These are phyloP conservation scores for Gliomastix tumulicola DNA, from an alignment of 2,329 filamentous ascomycete genomes.

Conservation along the genomic window DNA sequence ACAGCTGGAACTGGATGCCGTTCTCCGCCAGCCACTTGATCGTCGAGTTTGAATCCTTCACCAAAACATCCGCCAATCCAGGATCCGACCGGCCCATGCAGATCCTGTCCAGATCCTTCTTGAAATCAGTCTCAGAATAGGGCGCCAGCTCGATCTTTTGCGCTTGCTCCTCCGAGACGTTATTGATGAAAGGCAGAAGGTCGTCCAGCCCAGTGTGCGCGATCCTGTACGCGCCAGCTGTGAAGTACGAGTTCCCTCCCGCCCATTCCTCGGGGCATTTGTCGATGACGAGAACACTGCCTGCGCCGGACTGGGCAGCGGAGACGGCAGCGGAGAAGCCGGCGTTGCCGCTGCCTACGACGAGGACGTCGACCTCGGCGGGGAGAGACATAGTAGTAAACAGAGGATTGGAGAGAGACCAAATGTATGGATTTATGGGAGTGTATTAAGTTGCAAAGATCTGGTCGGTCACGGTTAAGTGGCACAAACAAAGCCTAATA, in stretches of 20 bases:
- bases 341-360: slow-evolving; percentile 58
- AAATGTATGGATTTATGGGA: too few relatives aligned
- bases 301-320: slow-evolving; percentile 38
- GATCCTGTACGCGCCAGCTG: slow-evolving; percentile 56
- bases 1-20: slow-evolving; percentile 51
- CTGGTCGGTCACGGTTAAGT: too few relatives aligned
- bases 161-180: slow-evolving; percentile 38
- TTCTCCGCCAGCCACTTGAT: slow-evolving; percentile 48
- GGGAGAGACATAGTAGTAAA: too few relatives aligned
- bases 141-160: slow-evolving; percentile 48
- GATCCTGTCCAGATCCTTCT: slow-evolving; percentile 47
- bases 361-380: slow-evolving; percentile 30
- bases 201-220: slow-evolving; percentile 47
- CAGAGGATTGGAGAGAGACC: too few relatives aligned
- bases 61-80: slow-evolving; percentile 36
- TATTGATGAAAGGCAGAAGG: slow-evolving; percentile 54
- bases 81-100: slow-evolving; percentile 46
- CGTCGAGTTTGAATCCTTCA: slow-evolving; percentile 41
- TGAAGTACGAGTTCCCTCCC: slow-evolving; percentile 60
- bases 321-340: slow-evolving; percentile 54
- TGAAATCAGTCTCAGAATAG: slow-evolving; percentile 49
- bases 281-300: slow-evolving; percentile 47
- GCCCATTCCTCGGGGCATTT: slow-evolving; percentile 51
- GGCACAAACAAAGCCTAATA: too few relatives aligned
- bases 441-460: too few relatives aligned